phyloP scores from a whole-genome alignment of 2,329 filamentous ascomycete genomes.

The Cladorrhinum sp. region DNA sequence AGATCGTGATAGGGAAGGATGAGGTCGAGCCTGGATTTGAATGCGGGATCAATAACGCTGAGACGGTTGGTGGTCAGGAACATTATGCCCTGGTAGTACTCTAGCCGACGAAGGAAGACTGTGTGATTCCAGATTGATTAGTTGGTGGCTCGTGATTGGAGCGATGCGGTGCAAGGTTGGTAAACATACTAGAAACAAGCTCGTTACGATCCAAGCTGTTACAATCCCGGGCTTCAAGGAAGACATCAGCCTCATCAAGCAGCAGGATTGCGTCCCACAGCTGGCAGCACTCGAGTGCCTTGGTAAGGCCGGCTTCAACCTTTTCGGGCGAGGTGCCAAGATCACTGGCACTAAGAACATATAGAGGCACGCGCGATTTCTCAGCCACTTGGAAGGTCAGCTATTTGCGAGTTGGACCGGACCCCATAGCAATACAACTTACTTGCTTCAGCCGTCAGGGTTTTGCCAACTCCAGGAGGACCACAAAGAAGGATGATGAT shows the following conservation, averaged over 20 bases:
- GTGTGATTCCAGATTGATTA: no score
- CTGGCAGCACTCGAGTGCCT: slow-evolving; percentile 36
- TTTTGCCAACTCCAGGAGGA: slow-evolving; percentile 39
- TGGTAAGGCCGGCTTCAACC: slow-evolving; percentile 35
- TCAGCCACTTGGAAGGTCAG: slow-evolving; percentile 35
- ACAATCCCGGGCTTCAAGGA: slow-evolving; percentile 36
- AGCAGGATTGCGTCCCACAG: slow-evolving; percentile 45
- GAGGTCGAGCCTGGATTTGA: slow-evolving; percentile 37
- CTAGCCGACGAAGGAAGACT: no score
- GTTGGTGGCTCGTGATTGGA: no score
- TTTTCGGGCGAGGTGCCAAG: slow-evolving; percentile 35
- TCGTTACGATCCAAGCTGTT: slow-evolving; percentile 39
- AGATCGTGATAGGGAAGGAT: slow-evolving; percentile 35
- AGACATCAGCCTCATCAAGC: slow-evolving; percentile 31
- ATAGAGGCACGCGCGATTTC: slow-evolving; percentile 37
- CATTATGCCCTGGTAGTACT: slow-evolving; percentile 29
- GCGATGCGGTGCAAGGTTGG: no score
- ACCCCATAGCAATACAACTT: no score
- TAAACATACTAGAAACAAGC: slow-evolving; percentile 37
- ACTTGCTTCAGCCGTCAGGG: slow-evolving; percentile 36
- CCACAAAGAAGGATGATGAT: slow-evolving; percentile 38
- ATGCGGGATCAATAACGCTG: slow-evolving; percentile 36
- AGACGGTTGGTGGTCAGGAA: slow-evolving; percentile 31
- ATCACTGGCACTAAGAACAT: slow-evolving; percentile 39
- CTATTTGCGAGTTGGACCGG: background rate